A percentile compares a stretch with the other conserved stretches of the same genome.
These are phyloP conservation scores for Globisporangium nodosum DNA, from an alignment of 352 stramenopile genomes.

Conservation along the genomic window DNA sequence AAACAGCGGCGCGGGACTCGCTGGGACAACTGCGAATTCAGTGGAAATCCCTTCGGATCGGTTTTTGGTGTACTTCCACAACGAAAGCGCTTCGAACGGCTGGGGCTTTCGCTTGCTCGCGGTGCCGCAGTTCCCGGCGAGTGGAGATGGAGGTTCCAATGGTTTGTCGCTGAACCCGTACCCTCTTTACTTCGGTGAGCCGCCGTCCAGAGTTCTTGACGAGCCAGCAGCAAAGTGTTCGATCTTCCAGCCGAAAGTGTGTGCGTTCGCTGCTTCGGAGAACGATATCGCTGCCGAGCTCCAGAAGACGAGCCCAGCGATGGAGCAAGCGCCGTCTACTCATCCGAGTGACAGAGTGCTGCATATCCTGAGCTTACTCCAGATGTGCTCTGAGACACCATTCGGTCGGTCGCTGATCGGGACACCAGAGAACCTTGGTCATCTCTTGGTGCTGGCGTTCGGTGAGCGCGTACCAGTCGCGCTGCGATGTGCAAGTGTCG, in stretches of 20 bases:
- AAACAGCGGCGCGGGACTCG: constrained; percentile 10
- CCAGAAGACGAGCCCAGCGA: constrained; percentile 36
- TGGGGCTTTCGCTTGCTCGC: constrained; percentile 71
- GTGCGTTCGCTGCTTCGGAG: constrained; percentile 40
- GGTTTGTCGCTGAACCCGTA: constrained; percentile 33
- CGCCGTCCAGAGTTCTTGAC: constrained; percentile 42
- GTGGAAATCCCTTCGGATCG: constrained; percentile 62
- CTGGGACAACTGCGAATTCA: constrained; percentile 11
- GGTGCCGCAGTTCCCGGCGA: constrained; percentile 32
- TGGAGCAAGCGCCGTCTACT: constrained; percentile 14
- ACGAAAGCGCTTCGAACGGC: constrained; percentile 35
- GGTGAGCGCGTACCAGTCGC: constrained; percentile 38
- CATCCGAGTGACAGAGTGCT: constrained; percentile 50
- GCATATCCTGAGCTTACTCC: constrained; percentile 56
- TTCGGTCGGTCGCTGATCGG: constrained; percentile 50
- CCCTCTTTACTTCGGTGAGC: constrained; percentile 69
- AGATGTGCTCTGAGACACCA: constrained; percentile 46
- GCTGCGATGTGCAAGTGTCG: constrained; percentile 37
- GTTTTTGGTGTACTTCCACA: constrained; percentile 75
- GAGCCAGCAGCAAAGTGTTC: constrained; percentile 50
- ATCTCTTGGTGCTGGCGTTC: constrained; percentile 58
- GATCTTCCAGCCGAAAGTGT: constrained; percentile 49
- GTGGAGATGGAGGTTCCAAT: not conserved
- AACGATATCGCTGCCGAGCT: constrained; percentile 47
- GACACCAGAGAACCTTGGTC: constrained; percentile 50